Conservation (phyloP, 2,329 filamentous ascomycete species). For the Ceratocystis variospora region DNA sequence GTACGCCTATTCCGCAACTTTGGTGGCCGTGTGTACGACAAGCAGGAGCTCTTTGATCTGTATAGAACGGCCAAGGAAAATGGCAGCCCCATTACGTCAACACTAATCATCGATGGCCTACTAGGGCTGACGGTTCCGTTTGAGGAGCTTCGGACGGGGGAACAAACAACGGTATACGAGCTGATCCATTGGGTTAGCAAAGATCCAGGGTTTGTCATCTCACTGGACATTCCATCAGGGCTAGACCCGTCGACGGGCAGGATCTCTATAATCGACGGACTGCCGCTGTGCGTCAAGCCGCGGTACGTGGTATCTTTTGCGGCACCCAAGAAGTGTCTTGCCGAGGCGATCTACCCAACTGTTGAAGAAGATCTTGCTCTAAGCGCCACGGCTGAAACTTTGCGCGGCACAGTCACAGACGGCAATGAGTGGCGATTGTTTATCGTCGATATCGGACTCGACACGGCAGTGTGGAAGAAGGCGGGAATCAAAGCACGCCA, state of each 20-base stretch:
- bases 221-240: slow-evolving; percentile 83
- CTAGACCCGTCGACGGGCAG: slow-evolving; percentile 66
- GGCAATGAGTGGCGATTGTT: slow-evolving; percentile 63
- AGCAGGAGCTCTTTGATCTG: slow-evolving; percentile 48
- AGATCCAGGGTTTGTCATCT: slow-evolving; percentile 66
- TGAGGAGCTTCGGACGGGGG: slow-evolving; percentile 69
- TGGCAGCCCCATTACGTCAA: slow-evolving; percentile 37
- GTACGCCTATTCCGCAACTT: slow-evolving; percentile 72
- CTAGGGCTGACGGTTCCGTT: slow-evolving; percentile 79
- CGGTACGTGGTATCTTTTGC: slow-evolving; percentile 76
- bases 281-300: slow-evolving; percentile 64
- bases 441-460: slow-evolving; percentile 77
- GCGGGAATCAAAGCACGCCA: slow-evolving; percentile 67
- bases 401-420: slow-evolving; percentile 25
- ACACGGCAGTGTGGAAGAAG: slow-evolving; percentile 70
- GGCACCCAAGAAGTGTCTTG: slow-evolving; percentile 69
- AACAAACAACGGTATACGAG: slow-evolving; percentile 73
- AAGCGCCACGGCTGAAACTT: slow-evolving; percentile 21
- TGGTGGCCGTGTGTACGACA: slow-evolving; percentile 56
- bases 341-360: slow-evolving; percentile 52
- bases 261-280: slow-evolving; percentile 54
- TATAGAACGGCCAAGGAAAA: slow-evolving; percentile 32
- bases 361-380: slow-evolving; percentile 19
- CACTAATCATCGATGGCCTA: slow-evolving; percentile 77
- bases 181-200: slow-evolving; percentile 91